Base-by-base conservation (phyloP, 495 filamentous ascomycete species). In the Penicillium atrosanguineum region DNA sequence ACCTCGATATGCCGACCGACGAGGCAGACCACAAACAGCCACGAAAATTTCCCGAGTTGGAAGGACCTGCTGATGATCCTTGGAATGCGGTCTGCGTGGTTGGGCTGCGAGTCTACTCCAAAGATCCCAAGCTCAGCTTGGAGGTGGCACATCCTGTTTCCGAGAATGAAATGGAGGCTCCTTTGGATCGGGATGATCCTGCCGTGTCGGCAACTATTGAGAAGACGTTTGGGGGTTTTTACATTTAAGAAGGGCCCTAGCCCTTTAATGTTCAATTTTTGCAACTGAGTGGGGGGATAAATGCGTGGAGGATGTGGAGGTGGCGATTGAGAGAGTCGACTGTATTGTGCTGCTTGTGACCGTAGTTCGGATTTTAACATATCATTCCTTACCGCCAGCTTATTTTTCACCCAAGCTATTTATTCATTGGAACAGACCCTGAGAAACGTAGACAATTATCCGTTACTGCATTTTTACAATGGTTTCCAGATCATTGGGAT, bases 41-140 rank as follows among this genome's bases (percentile, higher is more conserved):
- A 2, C 29, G 18, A 8, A 46, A 48, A 7, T 47, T 45, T 19
- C 15, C 25, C 0, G 48, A 49, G 0, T 11, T 51, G 6, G 46
- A 62, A 6, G 50, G 48, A 12, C 50, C 56, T 28, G 36, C 54
- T 26, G 46, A 50, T 26, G 81, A 92, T 44, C 87, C 89, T 1
- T 96, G 91, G 91, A 94, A 95, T 65, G 90, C 91, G 0, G 83
- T 93, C 0, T 89, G 83, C 40, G 88, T 92, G 2, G 81, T 94
- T 0, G 90, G 90, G 0, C 62, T 96, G 42, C 76, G 86, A 28
- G 83, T 96, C 1, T 94, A 90, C 66, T 84, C 72, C 21, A 79
- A 83, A 61, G 82, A 84, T 52, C 69, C 74, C 6, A 69, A 73
- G 39, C 70, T 83, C 26, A 72, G 67, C 19, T 69, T 85, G 23